Percentiles rank a stretch among this genome's conserved stretches.
phyloP scores from a whole-genome alignment of 1,139 yeast genomes.

The Lodderomyces metapsilosis region DNA sequence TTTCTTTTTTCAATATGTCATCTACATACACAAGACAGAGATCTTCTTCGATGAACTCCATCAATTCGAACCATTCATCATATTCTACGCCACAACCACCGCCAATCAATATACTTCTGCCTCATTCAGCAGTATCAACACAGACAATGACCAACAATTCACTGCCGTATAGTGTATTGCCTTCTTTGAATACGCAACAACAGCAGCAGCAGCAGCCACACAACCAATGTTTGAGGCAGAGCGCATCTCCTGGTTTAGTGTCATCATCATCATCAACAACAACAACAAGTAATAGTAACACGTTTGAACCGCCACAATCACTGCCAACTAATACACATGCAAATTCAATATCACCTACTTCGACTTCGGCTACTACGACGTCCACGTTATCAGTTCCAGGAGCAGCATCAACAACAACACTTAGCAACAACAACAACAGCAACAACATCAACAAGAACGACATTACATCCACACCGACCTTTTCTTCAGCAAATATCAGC shows the following conservation, averaged over 20 bases:
- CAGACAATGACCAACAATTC: neutral
- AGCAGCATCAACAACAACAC: neutral
- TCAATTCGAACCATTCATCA: constrained; percentile 25
- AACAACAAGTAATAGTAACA: neutral
- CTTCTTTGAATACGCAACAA: constrained; percentile 2
- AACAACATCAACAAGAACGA: constrained; percentile 1
- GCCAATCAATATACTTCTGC: constrained; percentile 1
- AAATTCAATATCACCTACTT: neutral
- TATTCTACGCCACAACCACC: constrained; percentile 8
- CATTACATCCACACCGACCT: constrained; percentile 5
- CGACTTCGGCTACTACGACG: constrained; percentile 1
- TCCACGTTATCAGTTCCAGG: neutral
- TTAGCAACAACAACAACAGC: constrained; percentile 3
- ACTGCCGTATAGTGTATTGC: neutral
- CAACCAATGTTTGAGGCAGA: constrained; percentile 3
- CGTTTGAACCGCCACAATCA: constrained; percentile 3
- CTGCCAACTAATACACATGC: constrained; percentile 2
- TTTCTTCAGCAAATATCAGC: constrained; percentile 3
- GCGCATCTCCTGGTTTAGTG: constrained; percentile 5
- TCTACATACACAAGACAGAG: constrained; percentile 20
- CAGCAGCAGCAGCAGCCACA: constrained; percentile 7
- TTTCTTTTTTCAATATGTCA: constrained; percentile 7
- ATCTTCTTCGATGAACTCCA: constrained; percentile 37
- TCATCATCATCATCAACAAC: constrained; percentile 1
- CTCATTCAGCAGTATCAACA: neutral